Evolutionary conservation across 202 grass and related monocot genomes (phyloP), one percentile per base, ranked within the genome.

Genomic region (Brachypodium distachyon): DNA sequence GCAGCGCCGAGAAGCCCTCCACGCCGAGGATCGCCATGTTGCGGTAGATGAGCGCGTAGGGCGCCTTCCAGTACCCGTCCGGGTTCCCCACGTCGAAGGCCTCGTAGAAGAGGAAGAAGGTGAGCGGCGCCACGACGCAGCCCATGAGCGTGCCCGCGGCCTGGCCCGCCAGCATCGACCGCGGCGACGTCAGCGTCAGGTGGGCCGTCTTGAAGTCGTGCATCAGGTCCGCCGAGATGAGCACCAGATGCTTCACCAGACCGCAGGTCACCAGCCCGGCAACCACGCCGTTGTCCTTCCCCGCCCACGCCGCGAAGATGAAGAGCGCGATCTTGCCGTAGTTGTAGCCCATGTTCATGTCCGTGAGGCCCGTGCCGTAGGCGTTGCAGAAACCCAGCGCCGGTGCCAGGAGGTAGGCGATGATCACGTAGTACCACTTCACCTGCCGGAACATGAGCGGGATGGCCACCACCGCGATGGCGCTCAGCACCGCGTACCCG

Each of bases 311-410:
- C 58, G 95, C 87, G 25, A 97, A 65, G 40, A 97, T 72, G 76
- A 97, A 97, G 11, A 97, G 91, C 17, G 87, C 85, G 26, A 97
- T 83, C 73, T 97, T 97, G 60, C 95, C 95, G 40, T 97, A 97
- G 84, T 94, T 97, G 83, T 97, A 97, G 0, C 82, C 91, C 95
- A 97, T 94, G 87, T 97, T 97, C 85, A 90, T 90, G 81, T 97
- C 94, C 0, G 94, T 97, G 2, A 97, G 88, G 3, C 94, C 94
- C 0, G 91, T 82, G 11, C 94, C 94, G 28, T 97, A 97, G 14
- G 94, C 94, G 81, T 97, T 97, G 84, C 86, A 97, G 80, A 97
- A 97, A 12, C 95, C 89, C 52, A 97, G 82, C 19, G 68, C 69
- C 21, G 95, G 95, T 9, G 95, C 91, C 10, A 94, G 82, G 29